Percentiles rank a stretch among this genome's conserved stretches.
Conservation (phyloP, 345 rosid genomes). For the Salix dunnii region DNA sequence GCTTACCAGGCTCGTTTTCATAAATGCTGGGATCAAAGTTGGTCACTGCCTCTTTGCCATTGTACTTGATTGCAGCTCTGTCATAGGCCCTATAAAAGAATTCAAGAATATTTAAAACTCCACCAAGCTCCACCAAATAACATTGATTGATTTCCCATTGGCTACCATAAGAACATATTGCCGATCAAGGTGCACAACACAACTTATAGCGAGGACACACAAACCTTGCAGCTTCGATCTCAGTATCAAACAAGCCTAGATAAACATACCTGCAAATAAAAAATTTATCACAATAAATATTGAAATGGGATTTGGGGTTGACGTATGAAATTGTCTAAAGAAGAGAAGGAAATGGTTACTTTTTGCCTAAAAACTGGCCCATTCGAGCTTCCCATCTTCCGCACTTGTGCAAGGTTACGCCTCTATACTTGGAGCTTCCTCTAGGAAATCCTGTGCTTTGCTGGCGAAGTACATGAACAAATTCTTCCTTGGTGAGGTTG, state of each 20-base stretch:
- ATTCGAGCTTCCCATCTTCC: slow-evolving; percentile 98
- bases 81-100: slow-evolving; percentile 60
- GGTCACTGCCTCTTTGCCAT: slow-evolving; percentile 93
- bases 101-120: neutral
- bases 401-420: slow-evolving; percentile 96
- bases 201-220: neutral
- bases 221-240: slow-evolving; percentile 90
- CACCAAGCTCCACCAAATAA: neutral
- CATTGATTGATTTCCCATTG: neutral
- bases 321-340: neutral
- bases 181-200: neutral
- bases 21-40: slow-evolving; percentile 86
- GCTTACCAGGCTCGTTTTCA: slow-evolving; percentile 59
- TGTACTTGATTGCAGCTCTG: slow-evolving; percentile 86
- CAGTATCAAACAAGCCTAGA: slow-evolving; percentile 88
- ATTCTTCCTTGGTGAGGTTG: slow-evolving; percentile 84
- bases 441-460: slow-evolving; percentile 95
- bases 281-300: neutral
- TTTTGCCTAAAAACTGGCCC: slow-evolving; percentile 93
- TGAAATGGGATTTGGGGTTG: neutral
- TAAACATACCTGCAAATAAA: slow-evolving; percentile 73
- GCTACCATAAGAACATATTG: neutral
- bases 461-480: slow-evolving; percentile 88
- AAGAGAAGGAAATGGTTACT: slow-evolving; percentile 37
- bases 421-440: slow-evolving; percentile 96